These are phyloP conservation scores for Claviceps sp. DNA, from an alignment of 2,329 filamentous ascomycete species.

Conservation along the genomic window DNA sequence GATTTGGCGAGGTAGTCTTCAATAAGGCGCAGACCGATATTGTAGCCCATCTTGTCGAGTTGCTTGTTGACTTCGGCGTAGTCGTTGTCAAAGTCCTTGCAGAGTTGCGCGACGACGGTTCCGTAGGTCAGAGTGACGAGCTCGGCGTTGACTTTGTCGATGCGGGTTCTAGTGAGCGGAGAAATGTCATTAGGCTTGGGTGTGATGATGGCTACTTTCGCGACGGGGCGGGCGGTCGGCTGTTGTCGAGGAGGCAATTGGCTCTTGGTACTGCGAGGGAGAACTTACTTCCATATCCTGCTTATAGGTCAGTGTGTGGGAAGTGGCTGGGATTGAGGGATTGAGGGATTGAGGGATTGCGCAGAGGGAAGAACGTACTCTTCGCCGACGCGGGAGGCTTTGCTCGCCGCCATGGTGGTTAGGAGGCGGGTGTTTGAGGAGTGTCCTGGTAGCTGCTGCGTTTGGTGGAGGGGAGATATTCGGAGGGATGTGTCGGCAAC, in stretches of 20 bases:
- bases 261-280: background rate
- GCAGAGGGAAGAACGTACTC: slow-evolving; percentile 32
- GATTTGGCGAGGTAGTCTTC: slow-evolving; percentile 97
- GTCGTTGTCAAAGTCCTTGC: slow-evolving; percentile 89
- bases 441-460: background rate
- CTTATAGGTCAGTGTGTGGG: slow-evolving; percentile 12
- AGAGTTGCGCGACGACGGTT: slow-evolving; percentile 91
- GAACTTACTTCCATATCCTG: slow-evolving; percentile 84
- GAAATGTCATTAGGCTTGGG: slow-evolving; percentile 4
- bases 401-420: slow-evolving; percentile 40
- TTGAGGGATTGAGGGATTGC: background rate
- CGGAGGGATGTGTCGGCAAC: too few species aligned
- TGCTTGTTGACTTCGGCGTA: slow-evolving; percentile 96
- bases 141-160: slow-evolving; percentile 97
- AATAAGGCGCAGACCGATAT: slow-evolving; percentile 88
- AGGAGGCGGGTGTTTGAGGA: background rate
- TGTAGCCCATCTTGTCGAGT: slow-evolving; percentile 98
- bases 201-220: background rate
- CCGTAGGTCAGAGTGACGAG: slow-evolving; percentile 95
- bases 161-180: slow-evolving; percentile 53
- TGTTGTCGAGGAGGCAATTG: background rate
- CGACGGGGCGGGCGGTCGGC: background rate
- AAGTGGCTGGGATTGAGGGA: background rate
- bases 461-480: too few species aligned
- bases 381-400: slow-evolving; percentile 47